Conservation (phyloP, 331 rosid genomes). For the Saraca asoca region DNA sequence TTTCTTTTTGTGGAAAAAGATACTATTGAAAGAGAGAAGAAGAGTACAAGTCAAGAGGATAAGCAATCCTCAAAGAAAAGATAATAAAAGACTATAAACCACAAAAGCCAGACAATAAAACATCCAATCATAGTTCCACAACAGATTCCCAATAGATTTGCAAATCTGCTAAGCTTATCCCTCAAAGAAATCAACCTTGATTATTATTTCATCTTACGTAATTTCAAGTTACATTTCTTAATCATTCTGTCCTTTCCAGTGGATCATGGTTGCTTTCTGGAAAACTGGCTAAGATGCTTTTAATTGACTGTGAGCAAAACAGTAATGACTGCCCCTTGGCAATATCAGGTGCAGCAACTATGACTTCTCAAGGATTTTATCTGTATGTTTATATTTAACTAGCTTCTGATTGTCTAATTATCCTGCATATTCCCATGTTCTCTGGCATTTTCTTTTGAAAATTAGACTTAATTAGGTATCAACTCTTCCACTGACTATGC, state of each 20-base stretch:
- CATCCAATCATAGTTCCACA: no score
- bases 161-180: no score
- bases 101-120: no score
- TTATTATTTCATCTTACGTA: background rate
- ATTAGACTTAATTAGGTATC: background rate
- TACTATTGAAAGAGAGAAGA: no score
- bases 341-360: slow-evolving; percentile 57
- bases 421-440: slow-evolving; percentile 20
- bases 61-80: no score
- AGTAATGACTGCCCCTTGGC: slow-evolving; percentile 64
- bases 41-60: no score
- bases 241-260: slow-evolving; percentile 45
- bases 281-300: slow-evolving; percentile 77
- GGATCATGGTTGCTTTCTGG: slow-evolving; percentile 90
- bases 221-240: slow-evolving; percentile 32
- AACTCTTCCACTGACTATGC: background rate
- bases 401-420: slow-evolving; percentile 23
- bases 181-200: no score
- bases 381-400: slow-evolving; percentile 20
- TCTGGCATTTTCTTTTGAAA: slow-evolving; percentile 11
- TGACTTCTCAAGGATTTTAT: slow-evolving; percentile 12
- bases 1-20: background rate
- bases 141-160: no score
- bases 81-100: no score
- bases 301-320: slow-evolving; percentile 80